A percentile compares a stretch with the other conserved stretches of the same genome.
Evolutionary conservation across 2,329 filamentous ascomycete genomes (phyloP).

Genomic region (Bisporella sp.): DNA sequence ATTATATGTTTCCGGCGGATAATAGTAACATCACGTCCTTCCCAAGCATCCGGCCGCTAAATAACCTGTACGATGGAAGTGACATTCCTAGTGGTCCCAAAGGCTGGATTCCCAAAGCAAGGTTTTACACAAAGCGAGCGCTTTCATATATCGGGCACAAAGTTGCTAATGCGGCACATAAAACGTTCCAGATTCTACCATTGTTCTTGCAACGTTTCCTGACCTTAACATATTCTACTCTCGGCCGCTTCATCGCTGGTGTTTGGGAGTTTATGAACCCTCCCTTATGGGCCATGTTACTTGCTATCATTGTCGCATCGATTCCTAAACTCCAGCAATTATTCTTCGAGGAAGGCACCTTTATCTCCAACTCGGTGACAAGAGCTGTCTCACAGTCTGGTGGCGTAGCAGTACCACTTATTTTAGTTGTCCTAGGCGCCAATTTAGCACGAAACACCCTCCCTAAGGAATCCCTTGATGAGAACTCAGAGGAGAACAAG

Average conservation of each 20-base stretch:
- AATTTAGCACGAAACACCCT: constrained; percentile 91
- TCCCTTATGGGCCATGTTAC: constrained; percentile 93
- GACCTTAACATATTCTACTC: constrained; percentile 32
- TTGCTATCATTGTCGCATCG: constrained; percentile 84
- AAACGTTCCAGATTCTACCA: constrained; percentile 43
- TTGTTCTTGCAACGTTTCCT: constrained; percentile 42
- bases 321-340: constrained; percentile 73
- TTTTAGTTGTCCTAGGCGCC: constrained; percentile 89
- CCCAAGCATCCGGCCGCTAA: constrained; percentile 41
- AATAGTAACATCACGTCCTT: constrained; percentile 56
- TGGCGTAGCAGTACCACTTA: constrained; percentile 87
- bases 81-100: constrained; percentile 33
- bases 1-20: constrained; percentile 13
- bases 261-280: constrained; percentile 97
- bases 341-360: constrained; percentile 85
- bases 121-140: constrained; percentile 25
- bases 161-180: constrained; percentile 15
- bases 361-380: constrained; percentile 88
- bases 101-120: constrained; percentile 34
- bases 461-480: constrained; percentile 50
- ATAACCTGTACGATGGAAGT: constrained; percentile 19
- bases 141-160: constrained; percentile 8
- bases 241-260: constrained; percentile 52
- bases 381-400: constrained; percentile 79
- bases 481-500: constrained; percentile 62